Percentiles rank a stretch among this genome's conserved stretches.
Conservation (phyloP, 2,329 filamentous ascomycete genomes). For the Arthrobotrys iridis region DNA sequence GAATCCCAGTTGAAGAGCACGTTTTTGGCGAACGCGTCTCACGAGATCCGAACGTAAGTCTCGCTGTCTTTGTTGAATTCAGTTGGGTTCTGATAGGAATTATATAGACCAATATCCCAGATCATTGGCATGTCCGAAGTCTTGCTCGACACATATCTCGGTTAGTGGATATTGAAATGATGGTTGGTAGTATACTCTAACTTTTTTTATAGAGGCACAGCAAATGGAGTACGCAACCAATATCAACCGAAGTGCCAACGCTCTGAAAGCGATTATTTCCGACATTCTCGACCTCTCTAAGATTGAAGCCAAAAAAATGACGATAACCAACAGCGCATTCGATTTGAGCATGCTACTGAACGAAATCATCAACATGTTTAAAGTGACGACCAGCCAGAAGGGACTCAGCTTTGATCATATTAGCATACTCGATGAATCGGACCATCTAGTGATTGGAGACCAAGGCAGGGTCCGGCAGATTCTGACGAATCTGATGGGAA, state of each 20-base stretch:
- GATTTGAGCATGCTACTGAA: constrained; percentile 34
- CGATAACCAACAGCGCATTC: constrained; percentile 52
- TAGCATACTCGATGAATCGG: constrained; percentile 44
- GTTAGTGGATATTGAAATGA: not conserved
- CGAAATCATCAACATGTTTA: constrained; percentile 52
- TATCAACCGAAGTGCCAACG: constrained; percentile 49
- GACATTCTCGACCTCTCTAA: constrained; percentile 53
- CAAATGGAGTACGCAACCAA: constrained; percentile 47
- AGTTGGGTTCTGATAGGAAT: not conserved
- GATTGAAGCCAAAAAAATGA: constrained; percentile 53
- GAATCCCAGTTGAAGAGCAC: constrained; percentile 50
- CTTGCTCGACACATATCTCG: constrained; percentile 39
- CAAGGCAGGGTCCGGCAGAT: constrained; percentile 52
- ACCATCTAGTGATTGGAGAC: constrained; percentile 47
- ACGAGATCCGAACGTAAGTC: constrained; percentile 51
- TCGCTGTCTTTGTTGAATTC: not conserved
- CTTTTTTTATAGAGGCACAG: constrained; percentile 19
- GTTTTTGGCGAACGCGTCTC: constrained; percentile 50
- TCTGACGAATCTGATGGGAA: constrained; percentile 50
- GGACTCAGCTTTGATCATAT: constrained; percentile 49
- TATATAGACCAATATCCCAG: constrained; percentile 44
- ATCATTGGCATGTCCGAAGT: constrained; percentile 54
- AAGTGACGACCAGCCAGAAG: constrained; percentile 48
- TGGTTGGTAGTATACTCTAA: not conserved
- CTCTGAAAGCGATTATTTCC: constrained; percentile 47